Conservation (phyloP, 2,329 filamentous ascomycete species). For the Aspergillus pseudoviridinutans region DNA sequence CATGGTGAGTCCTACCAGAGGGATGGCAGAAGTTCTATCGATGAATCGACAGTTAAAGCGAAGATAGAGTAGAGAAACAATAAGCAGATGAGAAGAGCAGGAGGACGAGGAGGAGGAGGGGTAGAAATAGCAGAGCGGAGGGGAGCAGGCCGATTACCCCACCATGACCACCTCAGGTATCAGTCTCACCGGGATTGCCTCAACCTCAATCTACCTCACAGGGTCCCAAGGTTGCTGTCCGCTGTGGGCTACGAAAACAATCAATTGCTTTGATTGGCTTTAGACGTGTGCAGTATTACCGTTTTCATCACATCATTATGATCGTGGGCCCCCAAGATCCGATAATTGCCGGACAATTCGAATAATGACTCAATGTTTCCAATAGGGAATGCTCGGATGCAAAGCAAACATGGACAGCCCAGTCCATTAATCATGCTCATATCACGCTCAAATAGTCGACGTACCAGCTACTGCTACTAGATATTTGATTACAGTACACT, state of each 20-base stretch:
- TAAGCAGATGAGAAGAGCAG: not conserved
- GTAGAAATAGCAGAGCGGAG: slow-evolving; percentile 15
- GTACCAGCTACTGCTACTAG: not conserved
- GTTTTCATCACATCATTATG: not conserved
- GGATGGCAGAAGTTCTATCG: slow-evolving; percentile 9
- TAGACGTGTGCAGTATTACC: not conserved
- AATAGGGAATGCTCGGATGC: not conserved
- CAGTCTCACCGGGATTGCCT: no score
- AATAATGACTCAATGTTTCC: not conserved
- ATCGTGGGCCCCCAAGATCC: not conserved
- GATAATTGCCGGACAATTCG: not conserved
- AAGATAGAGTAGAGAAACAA: not conserved
- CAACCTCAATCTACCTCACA: no score
- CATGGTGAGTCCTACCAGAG: slow-evolving; percentile 31
- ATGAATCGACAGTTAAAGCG: not conserved
- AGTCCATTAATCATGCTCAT: no score
- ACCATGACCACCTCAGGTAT: not conserved
- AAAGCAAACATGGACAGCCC: not conserved
- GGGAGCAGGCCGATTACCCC: slow-evolving; percentile 4
- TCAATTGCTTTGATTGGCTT: not conserved
- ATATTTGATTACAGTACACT: not conserved
- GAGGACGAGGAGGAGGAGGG: slow-evolving; percentile 10
- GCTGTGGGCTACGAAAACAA: not conserved
- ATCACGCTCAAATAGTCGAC: no score
- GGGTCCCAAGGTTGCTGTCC: not conserved